Percentiles rank a stretch among this genome's conserved stretches.
phyloP scores from a whole-genome alignment of 768 basidiomycete species.

The Rhodotorula diobovata region DNA sequence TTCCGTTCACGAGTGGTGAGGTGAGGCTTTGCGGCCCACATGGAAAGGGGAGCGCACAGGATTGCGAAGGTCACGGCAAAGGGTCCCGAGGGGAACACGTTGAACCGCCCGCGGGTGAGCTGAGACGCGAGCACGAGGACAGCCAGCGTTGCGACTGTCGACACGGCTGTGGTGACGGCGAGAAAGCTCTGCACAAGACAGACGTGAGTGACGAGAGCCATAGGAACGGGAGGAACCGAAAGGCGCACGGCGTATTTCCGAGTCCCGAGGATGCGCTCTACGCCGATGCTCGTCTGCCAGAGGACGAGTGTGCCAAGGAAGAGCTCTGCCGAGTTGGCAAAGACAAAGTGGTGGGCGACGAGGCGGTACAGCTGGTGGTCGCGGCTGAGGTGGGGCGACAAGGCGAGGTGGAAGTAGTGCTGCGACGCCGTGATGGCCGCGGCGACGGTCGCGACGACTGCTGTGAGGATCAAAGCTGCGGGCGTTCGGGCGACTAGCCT shows the following conservation, averaged over 20 bases:
- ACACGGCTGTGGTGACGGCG: background rate
- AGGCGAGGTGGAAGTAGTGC: slow-evolving; percentile 27
- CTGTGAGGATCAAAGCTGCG: slow-evolving; percentile 8
- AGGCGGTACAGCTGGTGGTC: slow-evolving; percentile 76
- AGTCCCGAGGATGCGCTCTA: slow-evolving; percentile 82
- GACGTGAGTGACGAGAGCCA: background rate
- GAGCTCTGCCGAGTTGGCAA: slow-evolving; percentile 78
- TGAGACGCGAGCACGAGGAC: slow-evolving; percentile 4
- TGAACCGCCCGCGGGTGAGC: background rate
- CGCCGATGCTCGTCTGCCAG: slow-evolving; percentile 63
- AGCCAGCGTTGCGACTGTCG: background rate
- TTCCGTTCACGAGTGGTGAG: no score
- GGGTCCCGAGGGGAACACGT: slow-evolving; percentile 25
- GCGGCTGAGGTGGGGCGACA: slow-evolving; percentile 36
- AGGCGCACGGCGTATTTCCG: slow-evolving; percentile 69
- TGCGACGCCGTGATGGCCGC: slow-evolving; percentile 22
- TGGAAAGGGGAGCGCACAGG: background rate
- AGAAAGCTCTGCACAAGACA: slow-evolving; percentile 16
- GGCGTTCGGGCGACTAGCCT: background rate
- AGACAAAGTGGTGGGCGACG: slow-evolving; percentile 65
- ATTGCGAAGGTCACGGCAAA: slow-evolving; percentile 23
- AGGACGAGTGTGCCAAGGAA: slow-evolving; percentile 69
- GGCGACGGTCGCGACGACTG: background rate
- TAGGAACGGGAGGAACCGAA: background rate
- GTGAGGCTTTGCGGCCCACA: background rate